These are phyloP conservation scores for Dendrocalamus sinicus DNA, from an alignment of 176 grass and related monocot genomes.

Conservation along the genomic window DNA sequence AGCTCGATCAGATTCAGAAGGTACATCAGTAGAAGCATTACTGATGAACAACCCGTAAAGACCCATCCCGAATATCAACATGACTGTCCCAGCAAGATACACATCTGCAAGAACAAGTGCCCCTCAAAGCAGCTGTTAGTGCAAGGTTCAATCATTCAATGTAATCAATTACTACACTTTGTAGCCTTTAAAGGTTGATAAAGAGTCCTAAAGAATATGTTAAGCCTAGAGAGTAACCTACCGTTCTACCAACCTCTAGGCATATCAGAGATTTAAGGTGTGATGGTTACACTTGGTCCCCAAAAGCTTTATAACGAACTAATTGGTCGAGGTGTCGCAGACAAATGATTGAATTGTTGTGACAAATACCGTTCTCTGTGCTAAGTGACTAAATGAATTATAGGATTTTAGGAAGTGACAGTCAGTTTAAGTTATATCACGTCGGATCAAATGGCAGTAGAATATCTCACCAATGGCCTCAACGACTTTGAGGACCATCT, in stretches of 20 bases:
- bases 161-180: neutral
- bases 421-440: neutral
- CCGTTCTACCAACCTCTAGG: neutral
- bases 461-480: conserved; percentile 83
- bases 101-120: conserved; percentile 70
- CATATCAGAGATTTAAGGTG: conserved; percentile 11
- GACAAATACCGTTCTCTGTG: neutral
- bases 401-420: neutral
- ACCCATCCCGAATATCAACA: conserved; percentile 98
- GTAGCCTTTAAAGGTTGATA: neutral
- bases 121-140: conserved; percentile 22
- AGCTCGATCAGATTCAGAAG: conserved; percentile 67
- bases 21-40: conserved; percentile 55
- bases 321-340: neutral
- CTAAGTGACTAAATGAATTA: neutral
- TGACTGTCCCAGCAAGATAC: conserved; percentile 94
- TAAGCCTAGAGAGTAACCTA: neutral
- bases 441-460: neutral
- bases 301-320: conserved; percentile 2
- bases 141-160: neutral
- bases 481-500: conserved; percentile 96
- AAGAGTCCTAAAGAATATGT: neutral
- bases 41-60: conserved; percentile 96
- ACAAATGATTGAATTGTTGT: neutral
- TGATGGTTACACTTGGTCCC: neutral